Conservation (phyloP, 129 eudicot species). For the Lactuca saligna region DNA sequence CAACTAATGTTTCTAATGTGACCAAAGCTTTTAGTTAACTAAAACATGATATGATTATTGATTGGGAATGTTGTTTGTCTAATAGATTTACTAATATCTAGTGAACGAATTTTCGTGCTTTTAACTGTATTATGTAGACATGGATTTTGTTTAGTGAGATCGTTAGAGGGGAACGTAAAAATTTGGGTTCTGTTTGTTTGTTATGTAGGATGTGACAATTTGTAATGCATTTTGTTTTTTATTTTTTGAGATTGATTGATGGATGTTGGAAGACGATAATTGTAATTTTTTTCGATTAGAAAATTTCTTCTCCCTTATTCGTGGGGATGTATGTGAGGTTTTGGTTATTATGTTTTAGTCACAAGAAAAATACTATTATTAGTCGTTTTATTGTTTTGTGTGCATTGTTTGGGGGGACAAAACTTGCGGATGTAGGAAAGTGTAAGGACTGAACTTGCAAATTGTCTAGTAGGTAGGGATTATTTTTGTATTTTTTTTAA, state of each 20-base stretch:
- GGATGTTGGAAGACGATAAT: not conserved
- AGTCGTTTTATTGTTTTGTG: too few species aligned
- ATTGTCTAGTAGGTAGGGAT: too few species aligned
- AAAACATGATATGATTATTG: slow-evolving; percentile 2
- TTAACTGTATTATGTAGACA: not conserved
- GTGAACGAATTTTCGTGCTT: not conserved
- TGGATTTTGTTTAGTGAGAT: not conserved
- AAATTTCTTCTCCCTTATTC: too few species aligned
- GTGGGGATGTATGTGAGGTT: too few species aligned
- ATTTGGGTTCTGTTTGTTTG: not conserved
- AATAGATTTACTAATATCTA: not conserved
- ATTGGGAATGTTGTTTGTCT: slow-evolving; percentile 2
- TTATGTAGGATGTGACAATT: not conserved
- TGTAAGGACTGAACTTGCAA: too few species aligned
- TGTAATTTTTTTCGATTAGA: too few species aligned
- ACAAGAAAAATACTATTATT: too few species aligned
- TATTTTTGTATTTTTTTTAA: too few species aligned
- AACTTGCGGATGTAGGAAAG: too few species aligned
- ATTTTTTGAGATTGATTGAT: not conserved
- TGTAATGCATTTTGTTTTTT: too few species aligned
- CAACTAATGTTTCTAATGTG: not conserved
- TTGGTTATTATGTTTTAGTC: too few species aligned
- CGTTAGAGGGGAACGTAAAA: not conserved
- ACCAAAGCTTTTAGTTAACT: slow-evolving; percentile 12
- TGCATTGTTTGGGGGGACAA: too few species aligned